Percentiles rank a stretch among this genome's conserved stretches.
Evolutionary conservation across 306 rosid species (phyloP).

Genomic region (Castanopsis chinensis): DNA sequence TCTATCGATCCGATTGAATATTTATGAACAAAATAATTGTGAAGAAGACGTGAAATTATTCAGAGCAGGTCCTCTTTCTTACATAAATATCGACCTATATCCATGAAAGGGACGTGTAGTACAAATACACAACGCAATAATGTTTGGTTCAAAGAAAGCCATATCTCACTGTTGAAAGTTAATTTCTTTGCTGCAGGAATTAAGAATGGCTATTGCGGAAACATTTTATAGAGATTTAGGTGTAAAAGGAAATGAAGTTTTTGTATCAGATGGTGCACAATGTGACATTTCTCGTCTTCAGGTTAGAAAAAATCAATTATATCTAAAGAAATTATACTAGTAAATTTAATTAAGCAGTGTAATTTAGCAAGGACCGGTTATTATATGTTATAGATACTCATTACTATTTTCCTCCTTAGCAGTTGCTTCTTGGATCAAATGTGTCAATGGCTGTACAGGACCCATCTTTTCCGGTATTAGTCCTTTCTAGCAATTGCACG

Average conservation of each 20-base stretch:
- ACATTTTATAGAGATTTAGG: slow-evolving; percentile 37
- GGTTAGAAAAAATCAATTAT: slow-evolving; percentile 18
- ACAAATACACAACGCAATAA: too few relatives aligned
- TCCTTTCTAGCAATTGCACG: too few relatives aligned
- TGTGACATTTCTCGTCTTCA: slow-evolving; percentile 66
- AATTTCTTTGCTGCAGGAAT: slow-evolving; percentile 27
- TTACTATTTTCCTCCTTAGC: background rate
- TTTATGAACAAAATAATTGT: too few relatives aligned
- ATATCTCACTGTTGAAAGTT: background rate
- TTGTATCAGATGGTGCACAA: slow-evolving; percentile 72
- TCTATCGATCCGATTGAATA: too few relatives aligned
- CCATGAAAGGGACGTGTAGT: too few relatives aligned
- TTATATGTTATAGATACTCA: background rate
- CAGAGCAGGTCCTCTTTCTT: too few relatives aligned
- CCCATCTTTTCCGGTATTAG: slow-evolving; percentile 36
- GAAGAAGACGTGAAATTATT: too few relatives aligned
- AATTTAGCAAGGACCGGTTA: background rate
- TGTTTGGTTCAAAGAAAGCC: too few relatives aligned
- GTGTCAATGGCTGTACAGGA: slow-evolving; percentile 63
- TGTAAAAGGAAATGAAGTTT: slow-evolving; percentile 44
- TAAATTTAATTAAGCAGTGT: background rate
- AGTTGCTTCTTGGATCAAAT: slow-evolving; percentile 52
- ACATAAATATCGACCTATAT: too few relatives aligned
- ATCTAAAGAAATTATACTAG: background rate
- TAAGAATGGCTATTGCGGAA: slow-evolving; percentile 53